Conservation (phyloP, 2,329 filamentous ascomycete species). For the Aureobasidium zeae region DNA sequence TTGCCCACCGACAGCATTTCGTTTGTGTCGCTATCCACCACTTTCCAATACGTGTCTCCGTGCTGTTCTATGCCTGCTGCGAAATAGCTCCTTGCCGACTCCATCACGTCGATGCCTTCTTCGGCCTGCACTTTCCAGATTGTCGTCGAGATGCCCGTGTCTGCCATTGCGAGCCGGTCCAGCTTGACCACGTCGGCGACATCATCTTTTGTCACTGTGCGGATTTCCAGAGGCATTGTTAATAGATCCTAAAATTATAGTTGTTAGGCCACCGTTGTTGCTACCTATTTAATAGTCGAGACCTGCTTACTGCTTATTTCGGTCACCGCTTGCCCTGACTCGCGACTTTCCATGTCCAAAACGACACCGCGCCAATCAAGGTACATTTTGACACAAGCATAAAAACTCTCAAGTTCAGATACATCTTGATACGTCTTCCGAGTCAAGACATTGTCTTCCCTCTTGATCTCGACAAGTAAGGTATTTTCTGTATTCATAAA, state of each 20-base stretch:
- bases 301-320: too few species aligned
- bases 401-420: too few species aligned
- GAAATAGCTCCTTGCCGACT: neutral
- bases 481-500: too few species aligned
- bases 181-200: conserved; percentile 20
- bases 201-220: conserved; percentile 20
- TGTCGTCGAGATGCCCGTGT: conserved; percentile 18
- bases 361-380: too few species aligned
- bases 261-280: too few species aligned
- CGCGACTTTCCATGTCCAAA: too few species aligned
- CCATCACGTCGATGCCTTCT: neutral
- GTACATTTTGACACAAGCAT: too few species aligned
- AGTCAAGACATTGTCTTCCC: too few species aligned
- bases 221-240: conserved; percentile 22
- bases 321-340: too few species aligned
- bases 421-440: too few species aligned
- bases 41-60: conserved; percentile 17
- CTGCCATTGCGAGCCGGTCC: conserved; percentile 20
- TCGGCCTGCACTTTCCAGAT: conserved; percentile 15
- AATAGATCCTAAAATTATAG: neutral
- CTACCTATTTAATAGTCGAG: too few species aligned
- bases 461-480: too few species aligned
- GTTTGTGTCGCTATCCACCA: conserved; percentile 22
- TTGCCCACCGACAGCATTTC: conserved; percentile 26
- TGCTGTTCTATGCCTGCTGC: conserved; percentile 3